phyloP scores from a whole-genome alignment of 2,329 filamentous ascomycete genomes.

The Xenoacremonium recifei region DNA sequence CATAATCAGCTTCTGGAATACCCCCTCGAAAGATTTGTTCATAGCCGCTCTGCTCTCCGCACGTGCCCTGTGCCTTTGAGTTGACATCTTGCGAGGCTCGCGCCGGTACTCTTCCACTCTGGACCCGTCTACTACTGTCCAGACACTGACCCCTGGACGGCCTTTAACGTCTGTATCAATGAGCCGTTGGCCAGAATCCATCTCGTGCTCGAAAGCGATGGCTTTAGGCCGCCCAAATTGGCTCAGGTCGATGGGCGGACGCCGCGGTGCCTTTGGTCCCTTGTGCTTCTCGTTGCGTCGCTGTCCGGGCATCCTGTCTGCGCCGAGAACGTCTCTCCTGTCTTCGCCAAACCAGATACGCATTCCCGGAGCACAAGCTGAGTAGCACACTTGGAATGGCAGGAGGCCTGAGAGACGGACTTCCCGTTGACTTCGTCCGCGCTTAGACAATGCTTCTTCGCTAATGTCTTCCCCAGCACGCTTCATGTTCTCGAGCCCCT shows the following conservation, averaged over 20 bases:
- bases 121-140: conserved; percentile 9
- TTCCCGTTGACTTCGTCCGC: conserved; percentile 10
- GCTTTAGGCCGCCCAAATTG: conserved; percentile 12
- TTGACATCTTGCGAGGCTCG: background rate
- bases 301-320: conserved; percentile 27
- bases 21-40: background rate
- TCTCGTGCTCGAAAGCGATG: conserved; percentile 16
- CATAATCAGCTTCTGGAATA: background rate
- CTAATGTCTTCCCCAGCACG: conserved; percentile 15
- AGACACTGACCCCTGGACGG: conserved; percentile 13
- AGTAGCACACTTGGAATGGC: conserved; percentile 26
- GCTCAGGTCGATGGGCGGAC: conserved; percentile 4
- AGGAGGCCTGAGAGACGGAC: conserved; percentile 22
- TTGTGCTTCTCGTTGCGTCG: conserved; percentile 21
- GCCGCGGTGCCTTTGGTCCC: background rate
- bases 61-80: background rate
- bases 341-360: conserved; percentile 25
- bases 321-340: conserved; percentile 22
- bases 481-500: conserved; percentile 3
- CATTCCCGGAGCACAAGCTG: conserved; percentile 15
- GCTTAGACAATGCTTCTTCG: conserved; percentile 14
- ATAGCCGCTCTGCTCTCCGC: background rate
- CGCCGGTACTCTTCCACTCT: background rate
- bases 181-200: conserved; percentile 5
- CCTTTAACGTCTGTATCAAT: conserved; percentile 14